Percentiles rank a stretch among this genome's conserved stretches.
These are phyloP conservation scores for Talinum fruticosum DNA, from an alignment of 148 eudicot species.

Conservation along the genomic window DNA sequence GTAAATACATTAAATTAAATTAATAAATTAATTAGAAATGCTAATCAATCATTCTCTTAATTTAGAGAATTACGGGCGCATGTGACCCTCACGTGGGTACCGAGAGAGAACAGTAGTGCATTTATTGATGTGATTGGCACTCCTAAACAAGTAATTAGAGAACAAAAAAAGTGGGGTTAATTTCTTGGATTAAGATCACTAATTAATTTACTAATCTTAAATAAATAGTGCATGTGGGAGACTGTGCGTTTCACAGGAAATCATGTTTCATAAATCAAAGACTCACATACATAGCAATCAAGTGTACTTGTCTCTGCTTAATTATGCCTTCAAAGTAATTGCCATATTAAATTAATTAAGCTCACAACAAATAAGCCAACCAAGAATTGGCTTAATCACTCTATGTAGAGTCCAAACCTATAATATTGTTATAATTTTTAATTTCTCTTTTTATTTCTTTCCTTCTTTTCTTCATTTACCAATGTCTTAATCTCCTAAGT, in stretches of 20 bases:
- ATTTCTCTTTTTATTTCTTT: background rate
- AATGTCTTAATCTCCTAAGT: no score
- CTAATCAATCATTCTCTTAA: background rate
- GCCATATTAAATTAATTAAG: background rate
- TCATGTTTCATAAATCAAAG: conserved; percentile 1
- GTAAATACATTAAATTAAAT: background rate
- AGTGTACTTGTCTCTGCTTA: background rate
- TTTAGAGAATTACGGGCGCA: background rate
- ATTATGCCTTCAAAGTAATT: background rate
- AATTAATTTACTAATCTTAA: background rate
- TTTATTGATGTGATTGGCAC: background rate
- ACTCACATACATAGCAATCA: background rate
- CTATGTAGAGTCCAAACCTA: background rate
- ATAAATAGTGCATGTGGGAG: background rate
- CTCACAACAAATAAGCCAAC: background rate
- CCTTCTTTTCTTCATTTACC: background rate
- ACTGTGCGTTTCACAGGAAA: background rate
- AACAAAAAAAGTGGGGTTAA: conserved; percentile 7
- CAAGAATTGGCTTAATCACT: conserved; percentile 1
- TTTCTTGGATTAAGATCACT: conserved; percentile 4
- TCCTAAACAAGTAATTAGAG: background rate
- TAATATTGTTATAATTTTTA: background rate
- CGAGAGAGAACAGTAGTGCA: background rate
- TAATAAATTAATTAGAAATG: background rate
- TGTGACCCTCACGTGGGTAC: background rate